Conservation (phyloP, 345 rosid genomes). For the Microcos paniculata region DNA sequence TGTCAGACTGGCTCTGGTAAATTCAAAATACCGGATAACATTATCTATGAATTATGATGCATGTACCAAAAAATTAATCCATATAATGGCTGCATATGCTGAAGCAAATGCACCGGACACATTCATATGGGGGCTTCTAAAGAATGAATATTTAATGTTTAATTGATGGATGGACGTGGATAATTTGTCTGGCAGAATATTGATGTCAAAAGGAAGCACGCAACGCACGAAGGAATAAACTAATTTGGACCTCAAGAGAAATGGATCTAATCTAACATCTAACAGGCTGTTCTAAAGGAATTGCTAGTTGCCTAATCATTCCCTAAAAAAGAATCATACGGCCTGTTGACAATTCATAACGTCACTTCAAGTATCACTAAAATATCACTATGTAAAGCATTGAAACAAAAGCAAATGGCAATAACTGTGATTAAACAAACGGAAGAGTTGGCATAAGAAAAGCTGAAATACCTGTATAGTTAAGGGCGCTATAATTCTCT, state of each 20-base stretch:
- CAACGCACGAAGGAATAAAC: not conserved
- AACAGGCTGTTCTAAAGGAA: not conserved
- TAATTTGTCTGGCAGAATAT: not conserved
- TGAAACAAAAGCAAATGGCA: not conserved
- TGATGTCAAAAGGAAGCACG: not conserved
- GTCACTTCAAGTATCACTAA: not conserved
- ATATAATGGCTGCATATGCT: not conserved
- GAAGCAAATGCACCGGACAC: not conserved
- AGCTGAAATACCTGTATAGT: slow-evolving; percentile 67
- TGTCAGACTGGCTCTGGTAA: not conserved
- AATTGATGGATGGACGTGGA: not conserved
- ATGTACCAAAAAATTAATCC: not conserved
- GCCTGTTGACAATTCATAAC: not conserved
- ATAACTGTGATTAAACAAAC: not conserved
- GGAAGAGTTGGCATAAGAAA: not conserved
- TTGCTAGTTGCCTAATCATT: slow-evolving; percentile 1
- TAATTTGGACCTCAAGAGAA: not conserved
- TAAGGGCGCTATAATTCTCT: slow-evolving; percentile 94
- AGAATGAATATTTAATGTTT: not conserved
- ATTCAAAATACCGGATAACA: not conserved
- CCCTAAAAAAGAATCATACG: not conserved
- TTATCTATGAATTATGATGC: not conserved
- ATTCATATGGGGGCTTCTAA: not conserved
- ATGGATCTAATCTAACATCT: not conserved
- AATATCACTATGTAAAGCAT: not conserved